Percentiles rank a stretch among this genome's conserved stretches.
These are phyloP conservation scores for Helotiales sp. DNA, from an alignment of 2,329 filamentous ascomycete species.

Conservation along the genomic window DNA sequence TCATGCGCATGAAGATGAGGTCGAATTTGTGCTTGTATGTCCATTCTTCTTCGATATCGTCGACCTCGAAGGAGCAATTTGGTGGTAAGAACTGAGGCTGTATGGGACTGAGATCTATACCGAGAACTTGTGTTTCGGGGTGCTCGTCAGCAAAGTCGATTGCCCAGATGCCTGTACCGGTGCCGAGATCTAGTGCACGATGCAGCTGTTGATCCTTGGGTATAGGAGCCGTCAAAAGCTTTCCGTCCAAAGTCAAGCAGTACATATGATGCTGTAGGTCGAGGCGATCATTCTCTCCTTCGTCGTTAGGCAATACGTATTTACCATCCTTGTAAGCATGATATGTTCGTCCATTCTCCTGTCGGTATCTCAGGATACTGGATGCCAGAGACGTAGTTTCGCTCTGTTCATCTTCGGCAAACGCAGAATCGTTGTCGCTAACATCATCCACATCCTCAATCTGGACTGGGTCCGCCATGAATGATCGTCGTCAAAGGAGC, in stretches of 20 bases:
- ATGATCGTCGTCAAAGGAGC: too few relatives aligned
- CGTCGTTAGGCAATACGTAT: not conserved
- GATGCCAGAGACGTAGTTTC: conserved; percentile 8
- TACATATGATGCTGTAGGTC: conserved; percentile 42
- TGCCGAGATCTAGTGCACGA: conserved; percentile 13
- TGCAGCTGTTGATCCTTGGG: conserved; percentile 21
- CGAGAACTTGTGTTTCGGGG: conserved; percentile 30
- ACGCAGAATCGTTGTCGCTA: conserved; percentile 5
- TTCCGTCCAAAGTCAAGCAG: conserved; percentile 35
- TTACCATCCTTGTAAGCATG: conserved; percentile 17
- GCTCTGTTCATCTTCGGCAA: not conserved
- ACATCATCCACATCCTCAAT: conserved; percentile 4
- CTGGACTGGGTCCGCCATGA: too few relatives aligned
- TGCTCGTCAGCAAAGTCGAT: conserved; percentile 19
- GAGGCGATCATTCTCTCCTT: conserved; percentile 19
- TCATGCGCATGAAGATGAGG: conserved; percentile 53
- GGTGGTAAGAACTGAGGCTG: too few relatives aligned
- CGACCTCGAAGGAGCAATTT: conserved; percentile 46
- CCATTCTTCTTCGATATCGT: conserved; percentile 59
- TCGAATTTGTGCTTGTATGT: conserved; percentile 55
- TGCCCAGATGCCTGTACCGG: conserved; percentile 17
- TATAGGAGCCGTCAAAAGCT: conserved; percentile 33
- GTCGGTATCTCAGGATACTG: conserved; percentile 37
- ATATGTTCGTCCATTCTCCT: conserved; percentile 41
- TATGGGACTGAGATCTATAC: too few relatives aligned